Conservation (phyloP, 306 rosid genomes). For the Senna siamea region DNA sequence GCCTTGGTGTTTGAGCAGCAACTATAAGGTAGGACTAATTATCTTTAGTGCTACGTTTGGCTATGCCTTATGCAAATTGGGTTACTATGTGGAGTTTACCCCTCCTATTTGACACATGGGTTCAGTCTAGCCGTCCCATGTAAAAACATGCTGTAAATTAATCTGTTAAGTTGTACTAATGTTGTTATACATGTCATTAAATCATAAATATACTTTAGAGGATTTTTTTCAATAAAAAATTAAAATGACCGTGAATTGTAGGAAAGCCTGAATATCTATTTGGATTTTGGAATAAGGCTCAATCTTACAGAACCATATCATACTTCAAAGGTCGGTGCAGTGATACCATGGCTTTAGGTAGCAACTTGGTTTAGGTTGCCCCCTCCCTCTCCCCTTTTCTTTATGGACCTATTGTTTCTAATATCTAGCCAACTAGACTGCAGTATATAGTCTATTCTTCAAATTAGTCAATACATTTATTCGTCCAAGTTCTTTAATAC, state of each 20-base stretch:
- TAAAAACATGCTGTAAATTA: no score
- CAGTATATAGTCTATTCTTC: conserved; percentile 16
- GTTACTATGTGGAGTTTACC: conserved; percentile 35
- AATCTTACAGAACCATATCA: conserved; percentile 36
- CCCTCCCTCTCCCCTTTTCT: conserved; percentile 47
- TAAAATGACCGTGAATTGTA: no score
- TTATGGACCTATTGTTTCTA: conserved; percentile 31
- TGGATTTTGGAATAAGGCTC: conserved; percentile 39
- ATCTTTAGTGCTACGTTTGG: no score
- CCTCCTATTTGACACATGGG: conserved; percentile 37
- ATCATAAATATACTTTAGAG: no score
- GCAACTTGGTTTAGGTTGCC: conserved; percentile 54
- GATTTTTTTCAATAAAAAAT: no score
- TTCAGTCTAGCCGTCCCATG: conserved; percentile 28
- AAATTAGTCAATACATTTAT: background rate
- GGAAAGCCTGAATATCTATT: no score
- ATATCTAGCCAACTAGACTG: conserved; percentile 30
- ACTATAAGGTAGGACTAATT: no score
- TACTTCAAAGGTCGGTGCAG: conserved; percentile 41
- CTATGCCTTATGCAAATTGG: conserved; percentile 30
- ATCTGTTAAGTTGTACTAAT: no score
- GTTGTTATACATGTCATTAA: no score
- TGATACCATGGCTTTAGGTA: conserved; percentile 51
- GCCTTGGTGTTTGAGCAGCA: no score
- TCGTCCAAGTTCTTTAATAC: background rate